Conservation (phyloP, 2,329 filamentous ascomycete genomes). For the Fulvia fulva region DNA sequence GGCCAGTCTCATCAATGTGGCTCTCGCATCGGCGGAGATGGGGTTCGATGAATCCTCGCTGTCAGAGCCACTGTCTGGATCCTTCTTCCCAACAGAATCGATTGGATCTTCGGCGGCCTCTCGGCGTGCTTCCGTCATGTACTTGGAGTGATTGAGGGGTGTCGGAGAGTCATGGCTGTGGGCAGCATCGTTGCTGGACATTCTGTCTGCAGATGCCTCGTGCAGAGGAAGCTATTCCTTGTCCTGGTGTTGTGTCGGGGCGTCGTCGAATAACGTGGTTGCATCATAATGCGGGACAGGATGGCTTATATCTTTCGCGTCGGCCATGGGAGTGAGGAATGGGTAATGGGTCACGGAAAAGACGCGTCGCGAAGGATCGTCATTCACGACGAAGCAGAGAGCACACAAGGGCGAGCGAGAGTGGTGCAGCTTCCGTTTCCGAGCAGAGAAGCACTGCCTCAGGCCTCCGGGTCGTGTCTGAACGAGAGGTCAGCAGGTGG, state of each 20-base stretch:
- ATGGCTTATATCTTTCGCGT: constrained; percentile 1
- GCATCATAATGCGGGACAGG: constrained; percentile 16
- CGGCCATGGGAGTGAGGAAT: constrained; percentile 2
- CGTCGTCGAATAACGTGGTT: constrained; percentile 8
- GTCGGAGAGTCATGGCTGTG: constrained; percentile 6
- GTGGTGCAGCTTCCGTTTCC: neutral
- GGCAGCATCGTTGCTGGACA: constrained; percentile 3
- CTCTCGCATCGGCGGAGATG: constrained; percentile 17
- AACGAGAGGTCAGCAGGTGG: neutral
- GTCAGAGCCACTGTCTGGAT: constrained; percentile 11
- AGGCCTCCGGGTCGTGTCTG: neutral
- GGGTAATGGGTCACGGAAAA: neutral
- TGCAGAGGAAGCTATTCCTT: constrained; percentile 3
- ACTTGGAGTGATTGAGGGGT: constrained; percentile 11
- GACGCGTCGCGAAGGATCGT: constrained; percentile 1
- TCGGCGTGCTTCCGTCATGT: constrained; percentile 27
- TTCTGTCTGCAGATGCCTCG: constrained; percentile 13
- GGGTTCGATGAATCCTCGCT: constrained; percentile 16
- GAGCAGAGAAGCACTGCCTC: neutral
- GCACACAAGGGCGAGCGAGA: neutral
- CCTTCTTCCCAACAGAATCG: constrained; percentile 8
- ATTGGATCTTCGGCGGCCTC: constrained; percentile 25
- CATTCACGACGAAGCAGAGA: neutral
- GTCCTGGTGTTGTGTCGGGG: constrained; percentile 13
- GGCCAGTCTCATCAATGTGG: constrained; percentile 21